These are phyloP conservation scores for Neopestalotiopsis rosae DNA, from an alignment of 2,329 filamentous ascomycete genomes.

Conservation along the genomic window DNA sequence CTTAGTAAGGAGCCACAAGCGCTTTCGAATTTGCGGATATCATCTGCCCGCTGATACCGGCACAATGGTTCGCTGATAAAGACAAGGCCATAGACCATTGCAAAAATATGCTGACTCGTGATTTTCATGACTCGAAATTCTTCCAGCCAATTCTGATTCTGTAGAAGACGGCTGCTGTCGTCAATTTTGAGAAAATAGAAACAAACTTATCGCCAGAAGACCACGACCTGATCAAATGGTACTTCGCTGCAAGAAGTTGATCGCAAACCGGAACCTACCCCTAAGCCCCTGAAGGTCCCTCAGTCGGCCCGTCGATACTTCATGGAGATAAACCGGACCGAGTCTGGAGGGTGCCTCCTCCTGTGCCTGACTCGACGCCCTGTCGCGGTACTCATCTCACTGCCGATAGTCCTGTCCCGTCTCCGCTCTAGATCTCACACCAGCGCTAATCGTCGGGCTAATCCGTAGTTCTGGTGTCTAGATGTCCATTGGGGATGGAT, in stretches of 20 bases:
- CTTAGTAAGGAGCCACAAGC: neutral
- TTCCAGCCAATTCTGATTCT: neutral
- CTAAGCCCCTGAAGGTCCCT: neutral
- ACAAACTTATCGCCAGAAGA: neutral
- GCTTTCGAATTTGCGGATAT: neutral
- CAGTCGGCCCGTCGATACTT: neutral
- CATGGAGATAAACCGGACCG: neutral
- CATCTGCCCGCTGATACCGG: neutral
- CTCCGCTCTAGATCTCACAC: too few relatives aligned
- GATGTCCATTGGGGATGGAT: too few relatives aligned
- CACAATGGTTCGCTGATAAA: neutral
- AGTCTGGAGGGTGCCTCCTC: neutral
- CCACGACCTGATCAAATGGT: neutral
- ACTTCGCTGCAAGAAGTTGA: neutral
- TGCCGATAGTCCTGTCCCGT: neutral
- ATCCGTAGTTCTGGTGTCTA: too few relatives aligned
- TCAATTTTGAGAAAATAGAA: neutral
- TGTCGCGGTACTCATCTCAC: neutral
- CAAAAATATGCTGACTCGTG: neutral
- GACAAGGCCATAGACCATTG: neutral
- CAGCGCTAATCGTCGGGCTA: too few relatives aligned
- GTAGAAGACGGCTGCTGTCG: neutral
- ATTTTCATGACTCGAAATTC: neutral
- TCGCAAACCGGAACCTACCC: neutral
- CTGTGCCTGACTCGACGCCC: neutral